Conservation (phyloP, 2,329 filamentous ascomycete genomes). For the Paecilomyces fulvus region DNA sequence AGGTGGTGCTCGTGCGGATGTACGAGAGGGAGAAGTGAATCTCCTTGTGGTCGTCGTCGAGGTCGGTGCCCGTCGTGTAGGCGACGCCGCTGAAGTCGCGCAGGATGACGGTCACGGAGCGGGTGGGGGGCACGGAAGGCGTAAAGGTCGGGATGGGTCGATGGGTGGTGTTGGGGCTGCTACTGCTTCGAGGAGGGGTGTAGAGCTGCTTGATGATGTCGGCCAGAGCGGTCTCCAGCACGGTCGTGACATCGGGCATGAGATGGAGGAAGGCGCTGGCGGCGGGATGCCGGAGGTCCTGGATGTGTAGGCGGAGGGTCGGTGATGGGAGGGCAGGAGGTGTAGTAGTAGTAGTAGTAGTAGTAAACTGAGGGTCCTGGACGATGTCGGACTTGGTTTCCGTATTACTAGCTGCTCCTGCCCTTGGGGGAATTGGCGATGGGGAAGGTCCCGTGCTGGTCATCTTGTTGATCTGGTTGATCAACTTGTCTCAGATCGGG, state of each 20-base stretch:
- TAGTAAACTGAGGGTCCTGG: not conserved
- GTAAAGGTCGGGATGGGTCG: constrained; percentile 13
- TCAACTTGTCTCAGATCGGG: not conserved
- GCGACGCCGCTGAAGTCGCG: constrained; percentile 76
- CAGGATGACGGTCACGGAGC: constrained; percentile 77
- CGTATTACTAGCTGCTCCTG: not conserved
- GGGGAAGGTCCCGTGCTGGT: not conserved
- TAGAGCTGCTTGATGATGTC: constrained; percentile 70
- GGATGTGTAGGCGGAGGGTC: constrained; percentile 13
- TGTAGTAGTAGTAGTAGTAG: not conserved
- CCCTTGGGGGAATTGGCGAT: not conserved
- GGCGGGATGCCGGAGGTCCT: constrained; percentile 48
- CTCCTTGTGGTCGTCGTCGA: constrained; percentile 83
- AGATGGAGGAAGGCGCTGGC: constrained; percentile 58
- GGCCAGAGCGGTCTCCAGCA: constrained; percentile 55
- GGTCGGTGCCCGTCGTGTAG: constrained; percentile 72
- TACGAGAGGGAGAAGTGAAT: constrained; percentile 81
- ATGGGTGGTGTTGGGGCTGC: constrained; percentile 2
- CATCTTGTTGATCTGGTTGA: not conserved
- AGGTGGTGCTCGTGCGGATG: constrained; percentile 38
- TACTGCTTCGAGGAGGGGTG: constrained; percentile 20
- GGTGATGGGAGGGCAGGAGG: constrained; percentile 1
- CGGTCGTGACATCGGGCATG: constrained; percentile 50
- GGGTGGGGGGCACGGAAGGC: constrained; percentile 52
- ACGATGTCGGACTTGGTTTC: not conserved